Base-by-base conservation (phyloP, 176 grass and related monocot species). In the Poa annua region DNA sequence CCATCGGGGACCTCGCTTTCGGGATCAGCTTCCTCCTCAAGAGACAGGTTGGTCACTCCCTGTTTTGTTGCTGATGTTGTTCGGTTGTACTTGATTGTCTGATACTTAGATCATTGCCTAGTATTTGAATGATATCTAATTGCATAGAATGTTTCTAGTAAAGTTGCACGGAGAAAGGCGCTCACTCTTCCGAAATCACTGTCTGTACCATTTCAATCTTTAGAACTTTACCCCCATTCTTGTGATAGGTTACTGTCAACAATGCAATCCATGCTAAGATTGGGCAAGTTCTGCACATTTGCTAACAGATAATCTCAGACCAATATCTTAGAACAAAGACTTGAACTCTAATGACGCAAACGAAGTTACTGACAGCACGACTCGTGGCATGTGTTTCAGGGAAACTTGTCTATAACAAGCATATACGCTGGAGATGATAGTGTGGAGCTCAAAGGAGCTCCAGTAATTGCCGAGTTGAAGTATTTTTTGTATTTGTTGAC, bases 11-110 rank as follows among this genome's bases (percentile, higher is more conserved):
- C 83, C 87, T 98, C 9, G 96, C 96, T 21, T 95, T 98, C 44
- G 96, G 96, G 16, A 98, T 98, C 51, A 98, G 81, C 80, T 98
- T 98, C 83, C 85, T 98, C 50, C 83, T 95, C 33, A 98, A 90
- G 91, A 91, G 93, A 54, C 96, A 98, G 96, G 96, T 95, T 54
- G 35, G 80, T 79, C 8, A 6, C 45, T 53, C 17, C 17, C 14
- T 54, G 5, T 39, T 62, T 34, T 72, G 53, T 15, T 81, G 10
- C 0, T 22, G 34, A 35, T 79, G 21, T 57, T 56, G 3, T 48
- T 65, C 24, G 1, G 6, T 54, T 54, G 41, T 20, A 42, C 15
- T 47, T 25, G 52, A 11, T 72, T 9, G 24, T 35, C 12, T 73
- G 24, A 33, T 72, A 17, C 13, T 64, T 77, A 10, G 3, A 70